Evolutionary conservation across 2,329 filamentous ascomycete genomes (phyloP).

Genomic region (Aureobasidium melanogenum): DNA sequence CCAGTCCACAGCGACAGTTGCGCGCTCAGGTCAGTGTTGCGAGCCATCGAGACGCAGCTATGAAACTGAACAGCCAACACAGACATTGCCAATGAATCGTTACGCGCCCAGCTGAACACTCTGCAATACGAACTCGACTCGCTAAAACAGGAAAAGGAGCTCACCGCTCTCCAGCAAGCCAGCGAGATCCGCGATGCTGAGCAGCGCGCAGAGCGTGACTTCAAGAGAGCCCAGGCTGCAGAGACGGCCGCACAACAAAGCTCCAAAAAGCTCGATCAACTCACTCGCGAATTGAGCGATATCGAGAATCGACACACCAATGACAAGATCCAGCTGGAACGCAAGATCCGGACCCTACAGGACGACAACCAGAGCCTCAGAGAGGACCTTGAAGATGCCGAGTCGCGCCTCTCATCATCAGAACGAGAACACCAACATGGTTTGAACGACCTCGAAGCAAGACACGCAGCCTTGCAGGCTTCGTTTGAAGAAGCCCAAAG

Average conservation of each 20-base stretch:
- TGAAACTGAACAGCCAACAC: neutral
- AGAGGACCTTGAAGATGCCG: constrained; percentile 76
- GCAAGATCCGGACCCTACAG: constrained; percentile 46
- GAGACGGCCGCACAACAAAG: constrained; percentile 45
- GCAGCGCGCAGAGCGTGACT: constrained; percentile 76
- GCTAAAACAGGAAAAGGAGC: constrained; percentile 77
- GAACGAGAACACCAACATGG: constrained; percentile 56
- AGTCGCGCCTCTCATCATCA: constrained; percentile 62
- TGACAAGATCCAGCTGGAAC: constrained; percentile 47
- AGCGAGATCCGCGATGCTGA: constrained; percentile 75
- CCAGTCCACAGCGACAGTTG: constrained; percentile 31
- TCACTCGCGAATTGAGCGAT: constrained; percentile 48
- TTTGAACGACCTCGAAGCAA: constrained; percentile 51
- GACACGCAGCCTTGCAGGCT: constrained; percentile 48
- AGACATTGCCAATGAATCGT: constrained; percentile 54
- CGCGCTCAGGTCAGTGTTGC: constrained; percentile 23
- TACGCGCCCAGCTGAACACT: constrained; percentile 83
- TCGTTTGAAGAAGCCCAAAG: constrained; percentile 49
- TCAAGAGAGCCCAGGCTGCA: constrained; percentile 52
- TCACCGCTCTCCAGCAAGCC: constrained; percentile 67
- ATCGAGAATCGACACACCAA: constrained; percentile 45
- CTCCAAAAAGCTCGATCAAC: constrained; percentile 44
- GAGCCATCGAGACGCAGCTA: neutral
- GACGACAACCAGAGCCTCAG: constrained; percentile 65
- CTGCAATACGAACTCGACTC: constrained; percentile 82